Conservation (phyloP, 768 basidiomycete species). For the Pleurotus citrinopileatus region DNA sequence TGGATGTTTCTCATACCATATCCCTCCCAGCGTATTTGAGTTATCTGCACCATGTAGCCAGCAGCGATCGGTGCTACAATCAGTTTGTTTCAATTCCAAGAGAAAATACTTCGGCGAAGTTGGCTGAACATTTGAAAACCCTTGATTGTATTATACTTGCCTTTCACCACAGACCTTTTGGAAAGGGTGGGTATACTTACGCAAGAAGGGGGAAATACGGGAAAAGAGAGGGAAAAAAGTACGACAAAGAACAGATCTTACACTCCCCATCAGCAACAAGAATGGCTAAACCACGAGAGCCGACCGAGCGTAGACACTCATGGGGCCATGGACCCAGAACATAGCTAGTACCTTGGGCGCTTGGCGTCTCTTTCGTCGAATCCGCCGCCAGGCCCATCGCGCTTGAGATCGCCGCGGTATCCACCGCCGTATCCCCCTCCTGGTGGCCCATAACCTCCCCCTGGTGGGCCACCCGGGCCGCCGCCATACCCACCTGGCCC, state of each 20-base stretch:
- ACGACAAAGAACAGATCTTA: constrained; percentile 9
- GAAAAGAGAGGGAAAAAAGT: constrained; percentile 3
- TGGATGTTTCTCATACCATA: too few species aligned
- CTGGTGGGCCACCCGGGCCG: constrained; percentile 21
- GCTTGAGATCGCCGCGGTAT: constrained; percentile 73
- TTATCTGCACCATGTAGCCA: too few species aligned
- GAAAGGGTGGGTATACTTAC: constrained; percentile 9
- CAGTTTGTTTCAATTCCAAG: too few species aligned
- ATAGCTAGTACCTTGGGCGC: constrained; percentile 71
- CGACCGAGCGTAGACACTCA: not conserved
- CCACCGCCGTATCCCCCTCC: constrained; percentile 34
- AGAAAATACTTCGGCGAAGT: not conserved
- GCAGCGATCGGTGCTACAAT: too few species aligned
- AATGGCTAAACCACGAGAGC: not conserved
- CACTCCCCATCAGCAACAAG: constrained; percentile 7
- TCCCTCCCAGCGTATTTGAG: too few species aligned
- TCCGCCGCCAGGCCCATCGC: constrained; percentile 73
- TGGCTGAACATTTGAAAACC: not conserved
- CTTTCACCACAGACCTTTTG: constrained; percentile 2
- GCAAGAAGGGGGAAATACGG: not conserved
- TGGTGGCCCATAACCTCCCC: constrained; percentile 7
- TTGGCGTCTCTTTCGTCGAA: constrained; percentile 82
- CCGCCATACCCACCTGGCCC: constrained; percentile 26
- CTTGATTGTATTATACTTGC: constrained; percentile 12
- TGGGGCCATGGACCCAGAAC: too few species aligned